Evolutionary conservation across 108 stramenopile genomes (phyloP), one percentile per base, ranked within the genome.

Genomic region (Cyclotella atomus): DNA sequence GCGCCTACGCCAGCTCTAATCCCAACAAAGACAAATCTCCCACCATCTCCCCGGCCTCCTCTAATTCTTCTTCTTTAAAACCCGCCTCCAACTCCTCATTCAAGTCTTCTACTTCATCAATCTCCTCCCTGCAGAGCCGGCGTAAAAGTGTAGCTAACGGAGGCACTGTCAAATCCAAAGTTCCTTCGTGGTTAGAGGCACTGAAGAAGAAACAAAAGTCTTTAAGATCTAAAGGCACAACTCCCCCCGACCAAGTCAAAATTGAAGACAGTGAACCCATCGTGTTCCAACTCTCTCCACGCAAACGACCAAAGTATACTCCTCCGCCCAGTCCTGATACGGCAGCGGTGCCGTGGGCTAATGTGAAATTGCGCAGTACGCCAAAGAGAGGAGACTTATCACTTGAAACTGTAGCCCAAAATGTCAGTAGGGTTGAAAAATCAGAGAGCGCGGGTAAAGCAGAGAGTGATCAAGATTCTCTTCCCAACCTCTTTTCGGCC

Each of bases 201-300:
- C 44, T 80, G 50, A 80, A 72, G 21, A 72, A 61, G 66, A 80
- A 69, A 19, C 71, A 80, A 56, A 80, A 69, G 53, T 63, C 38
- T 8, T 43, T 54, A 7, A 45, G 59, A 49, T 41, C 25, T 29
- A 57, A 23, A 56, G 16, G 38, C 45, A 24, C 19, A 4, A 30
- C n/a, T 54, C 34, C 25, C 33, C 2, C 49, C 14, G 21, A 25
- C 23, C 21, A 41, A 15, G 62, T 45, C 41, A 38, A 29, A 19
- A 45, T 16, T 35, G n/a, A 52, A 7, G 55, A 55, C 6, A n/a
- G 9, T 21, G 50, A 41, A 35, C 19, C 21, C 1, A 32, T 8
- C 17, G 43, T 35, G 32, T 28, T 59, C 21, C 60, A 59, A 55
- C 29, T 63, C 2, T 73, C 79, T 8, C 79, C 71, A 0, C 65